phyloP scores from a whole-genome alignment of 805 yeast species.

The Candida qinlingensis region DNA sequence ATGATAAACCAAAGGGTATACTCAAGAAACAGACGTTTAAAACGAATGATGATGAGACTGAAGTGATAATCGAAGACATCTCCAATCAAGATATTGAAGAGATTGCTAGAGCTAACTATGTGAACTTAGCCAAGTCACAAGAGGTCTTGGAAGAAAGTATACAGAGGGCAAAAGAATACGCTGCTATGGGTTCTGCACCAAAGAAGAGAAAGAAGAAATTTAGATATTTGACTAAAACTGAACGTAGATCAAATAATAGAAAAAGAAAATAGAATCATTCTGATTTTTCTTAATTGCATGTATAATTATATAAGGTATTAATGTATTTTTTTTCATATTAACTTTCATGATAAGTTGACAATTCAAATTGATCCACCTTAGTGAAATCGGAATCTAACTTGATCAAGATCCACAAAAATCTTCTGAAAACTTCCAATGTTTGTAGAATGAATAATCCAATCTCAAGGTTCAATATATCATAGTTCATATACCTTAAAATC shows the following conservation, averaged over 20 bases:
- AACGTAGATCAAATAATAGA: conserved; percentile 58
- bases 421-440: conserved; percentile 67
- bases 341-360: conserved; percentile 7
- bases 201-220: conserved; percentile 63
- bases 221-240: conserved; percentile 78
- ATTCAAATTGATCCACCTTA: conserved; percentile 4
- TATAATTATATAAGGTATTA: too few relatives aligned
- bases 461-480: conserved; percentile 35
- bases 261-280: conserved; percentile 20
- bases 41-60: conserved; percentile 28
- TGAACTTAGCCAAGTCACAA: conserved; percentile 62
- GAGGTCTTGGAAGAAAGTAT: conserved; percentile 71
- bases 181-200: conserved; percentile 39
- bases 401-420: conserved; percentile 87
- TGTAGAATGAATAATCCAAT: conserved; percentile 66
- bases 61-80: conserved; percentile 44
- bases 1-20: conserved; percentile 24
- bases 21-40: conserved; percentile 25
- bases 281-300: too few relatives aligned
- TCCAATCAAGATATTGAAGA: conserved; percentile 50
- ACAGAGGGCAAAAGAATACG: conserved; percentile 77
- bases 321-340: background rate
- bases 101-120: conserved; percentile 61
- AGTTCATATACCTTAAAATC: conserved; percentile 45
- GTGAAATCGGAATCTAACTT: conserved; percentile 68